A percentile compares a stretch with the other conserved stretches of the same genome.
Evolutionary conservation across 2,329 filamentous ascomycete genomes (phyloP).

Genomic region (Dactylellina sp.): DNA sequence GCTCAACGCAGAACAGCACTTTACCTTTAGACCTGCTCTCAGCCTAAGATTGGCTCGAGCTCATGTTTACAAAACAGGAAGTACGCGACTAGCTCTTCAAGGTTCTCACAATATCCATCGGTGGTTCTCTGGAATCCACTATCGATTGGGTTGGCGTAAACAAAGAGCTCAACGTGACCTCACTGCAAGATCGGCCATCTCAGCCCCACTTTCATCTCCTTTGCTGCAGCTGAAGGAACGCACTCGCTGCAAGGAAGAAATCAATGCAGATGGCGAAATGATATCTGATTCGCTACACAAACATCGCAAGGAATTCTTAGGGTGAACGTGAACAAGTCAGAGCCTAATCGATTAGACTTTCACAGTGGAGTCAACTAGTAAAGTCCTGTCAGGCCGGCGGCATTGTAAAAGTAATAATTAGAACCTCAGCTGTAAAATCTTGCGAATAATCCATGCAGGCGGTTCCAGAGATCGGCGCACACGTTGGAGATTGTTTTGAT

Average conservation of each 20-base stretch:
- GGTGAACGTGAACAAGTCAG: slow-evolving; percentile 15
- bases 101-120: neutral
- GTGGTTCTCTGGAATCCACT: neutral
- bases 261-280: slow-evolving; percentile 35
- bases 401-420: slow-evolving; percentile 5
- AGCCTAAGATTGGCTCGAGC: neutral
- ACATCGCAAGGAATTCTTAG: slow-evolving; percentile 33
- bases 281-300: slow-evolving; percentile 36
- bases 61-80: slow-evolving; percentile 22
- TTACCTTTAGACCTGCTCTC: too few relatives aligned
- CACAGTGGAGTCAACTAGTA: neutral
- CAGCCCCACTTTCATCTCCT: slow-evolving; percentile 29
- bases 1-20: too few relatives aligned
- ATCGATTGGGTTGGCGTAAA: slow-evolving; percentile 14
- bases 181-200: neutral
- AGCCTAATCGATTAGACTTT: slow-evolving; percentile 48
- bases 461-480: slow-evolving; percentile 8
- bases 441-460: slow-evolving; percentile 1
- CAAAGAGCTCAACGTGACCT: slow-evolving; percentile 9
- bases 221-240: slow-evolving; percentile 45
- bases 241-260: slow-evolving; percentile 48
- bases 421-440: neutral
- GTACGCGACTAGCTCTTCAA: neutral
- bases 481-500: slow-evolving; percentile 35
- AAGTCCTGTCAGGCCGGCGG: neutral